Evolutionary conservation across 768 basidiomycete species (phyloP).

Genomic region (Suillus decipiens): DNA sequence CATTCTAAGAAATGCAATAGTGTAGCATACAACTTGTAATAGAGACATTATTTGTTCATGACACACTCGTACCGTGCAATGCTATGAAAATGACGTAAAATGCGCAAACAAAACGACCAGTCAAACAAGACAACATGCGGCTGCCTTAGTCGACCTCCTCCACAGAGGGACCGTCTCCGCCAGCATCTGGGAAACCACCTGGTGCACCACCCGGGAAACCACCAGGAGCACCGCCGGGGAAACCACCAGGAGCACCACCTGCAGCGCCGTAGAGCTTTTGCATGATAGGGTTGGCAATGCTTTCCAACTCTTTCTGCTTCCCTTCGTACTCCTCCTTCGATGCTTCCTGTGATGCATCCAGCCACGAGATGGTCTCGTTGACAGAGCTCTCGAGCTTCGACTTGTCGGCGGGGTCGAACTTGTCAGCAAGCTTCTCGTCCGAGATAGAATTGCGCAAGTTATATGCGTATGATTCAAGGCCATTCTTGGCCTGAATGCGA

Average conservation of each 20-base stretch:
- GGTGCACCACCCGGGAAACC: conserved; percentile 36
- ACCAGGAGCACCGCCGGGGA: conserved; percentile 60
- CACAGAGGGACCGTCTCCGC: conserved; percentile 84
- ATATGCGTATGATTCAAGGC: conserved; percentile 92
- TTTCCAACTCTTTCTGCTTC: conserved; percentile 92
- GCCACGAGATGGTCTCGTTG: conserved; percentile 83
- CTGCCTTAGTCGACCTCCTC: conserved; percentile 81
- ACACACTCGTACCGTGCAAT: conserved; percentile 33
- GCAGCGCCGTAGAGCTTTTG: conserved; percentile 65
- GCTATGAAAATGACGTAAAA: conserved; percentile 26
- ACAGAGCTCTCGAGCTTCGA: conserved; percentile 77
- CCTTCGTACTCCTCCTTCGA: conserved; percentile 93
- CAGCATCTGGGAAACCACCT: conserved; percentile 49
- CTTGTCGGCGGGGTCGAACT: conserved; percentile 88
- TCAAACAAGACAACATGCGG: conserved; percentile 14
- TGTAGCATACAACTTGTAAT: conserved; percentile 31
- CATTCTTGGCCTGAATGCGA: conserved; percentile 87
- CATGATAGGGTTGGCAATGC: conserved; percentile 75
- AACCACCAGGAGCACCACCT: conserved; percentile 55
- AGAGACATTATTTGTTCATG: conserved; percentile 30
- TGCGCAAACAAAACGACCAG: conserved; percentile 17
- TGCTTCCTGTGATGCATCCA: conserved; percentile 85
- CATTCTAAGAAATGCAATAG: conserved; percentile 31
- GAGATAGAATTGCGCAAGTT: conserved; percentile 88
- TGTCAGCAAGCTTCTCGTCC: conserved; percentile 85